These are phyloP conservation scores for Venturiaceae sp. DNA, from an alignment of 2,329 filamentous ascomycete genomes.

Conservation along the genomic window DNA sequence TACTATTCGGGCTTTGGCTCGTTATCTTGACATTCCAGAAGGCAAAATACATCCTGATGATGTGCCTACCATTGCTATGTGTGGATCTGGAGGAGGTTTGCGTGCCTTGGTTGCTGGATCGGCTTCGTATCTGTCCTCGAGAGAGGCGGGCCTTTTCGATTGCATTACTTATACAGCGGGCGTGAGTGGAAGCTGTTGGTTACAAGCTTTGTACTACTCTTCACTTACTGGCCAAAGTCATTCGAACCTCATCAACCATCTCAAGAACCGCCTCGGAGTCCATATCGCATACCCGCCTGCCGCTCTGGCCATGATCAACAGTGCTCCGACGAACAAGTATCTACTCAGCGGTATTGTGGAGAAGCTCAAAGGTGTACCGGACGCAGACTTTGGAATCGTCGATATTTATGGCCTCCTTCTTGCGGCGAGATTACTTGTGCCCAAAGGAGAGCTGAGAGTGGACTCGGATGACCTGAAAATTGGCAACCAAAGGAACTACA, in stretches of 20 bases:
- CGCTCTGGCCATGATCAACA: conserved; percentile 71
- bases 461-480: conserved; percentile 77
- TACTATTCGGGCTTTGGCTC: conserved; percentile 64
- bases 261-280: conserved; percentile 74
- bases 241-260: conserved; percentile 63
- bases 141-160: conserved; percentile 83
- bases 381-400: conserved; percentile 79
- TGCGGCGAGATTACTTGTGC: conserved; percentile 75
- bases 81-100: conserved; percentile 85
- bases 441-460: conserved; percentile 71
- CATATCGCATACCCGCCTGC: conserved; percentile 90
- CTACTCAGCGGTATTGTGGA: conserved; percentile 83
- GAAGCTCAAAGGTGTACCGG: conserved; percentile 73
- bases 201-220: conserved; percentile 80
- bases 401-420: conserved; percentile 86
- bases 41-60: conserved; percentile 84
- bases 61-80: conserved; percentile 86
- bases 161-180: conserved; percentile 92
- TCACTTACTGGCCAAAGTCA: conserved; percentile 63
- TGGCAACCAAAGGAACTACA: conserved; percentile 70
- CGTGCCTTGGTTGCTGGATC: conserved; percentile 84
- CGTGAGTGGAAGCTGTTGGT: conserved; percentile 93
- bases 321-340: conserved; percentile 86
- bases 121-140: conserved; percentile 73
- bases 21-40: conserved; percentile 70